These are phyloP conservation scores for Tulasnella sp. DNA, from an alignment of 768 basidiomycete species.

Conservation along the genomic window DNA sequence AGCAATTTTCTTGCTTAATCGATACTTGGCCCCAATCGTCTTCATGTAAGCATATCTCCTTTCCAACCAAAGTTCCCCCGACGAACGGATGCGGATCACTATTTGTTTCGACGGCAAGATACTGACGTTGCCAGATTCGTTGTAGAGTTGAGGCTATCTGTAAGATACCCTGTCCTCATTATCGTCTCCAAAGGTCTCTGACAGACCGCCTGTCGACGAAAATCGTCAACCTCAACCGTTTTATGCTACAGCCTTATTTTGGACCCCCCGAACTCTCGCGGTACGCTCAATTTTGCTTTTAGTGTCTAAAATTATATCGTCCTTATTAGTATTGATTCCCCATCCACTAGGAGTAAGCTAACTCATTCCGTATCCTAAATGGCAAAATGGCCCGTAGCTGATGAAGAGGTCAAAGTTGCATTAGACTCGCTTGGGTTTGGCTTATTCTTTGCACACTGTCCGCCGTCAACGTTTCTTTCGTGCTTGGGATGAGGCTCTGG, in stretches of 20 bases:
- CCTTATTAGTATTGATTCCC: background rate
- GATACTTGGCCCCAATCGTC: background rate
- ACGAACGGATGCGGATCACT: background rate
- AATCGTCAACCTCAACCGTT: background rate
- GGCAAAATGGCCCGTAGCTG: background rate
- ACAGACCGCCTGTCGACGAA: background rate
- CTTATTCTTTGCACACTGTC: background rate
- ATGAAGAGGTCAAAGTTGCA: background rate
- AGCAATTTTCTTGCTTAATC: background rate
- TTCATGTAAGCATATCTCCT: background rate
- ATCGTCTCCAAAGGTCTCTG: background rate
- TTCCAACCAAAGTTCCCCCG: background rate
- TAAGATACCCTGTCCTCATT: background rate
- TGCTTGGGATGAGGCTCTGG: background rate
- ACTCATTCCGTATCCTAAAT: background rate
- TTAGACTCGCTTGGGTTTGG: background rate
- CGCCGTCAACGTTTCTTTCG: background rate
- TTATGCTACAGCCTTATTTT: background rate
- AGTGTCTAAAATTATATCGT: background rate
- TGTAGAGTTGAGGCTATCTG: background rate
- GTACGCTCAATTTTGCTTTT: background rate
- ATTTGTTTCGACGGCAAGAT: background rate
- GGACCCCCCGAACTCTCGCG: background rate
- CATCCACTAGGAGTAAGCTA: background rate
- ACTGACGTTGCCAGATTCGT: background rate